Base-by-base conservation (phyloP, 805 yeast species). In the Lachancea nothofagi region DNA sequence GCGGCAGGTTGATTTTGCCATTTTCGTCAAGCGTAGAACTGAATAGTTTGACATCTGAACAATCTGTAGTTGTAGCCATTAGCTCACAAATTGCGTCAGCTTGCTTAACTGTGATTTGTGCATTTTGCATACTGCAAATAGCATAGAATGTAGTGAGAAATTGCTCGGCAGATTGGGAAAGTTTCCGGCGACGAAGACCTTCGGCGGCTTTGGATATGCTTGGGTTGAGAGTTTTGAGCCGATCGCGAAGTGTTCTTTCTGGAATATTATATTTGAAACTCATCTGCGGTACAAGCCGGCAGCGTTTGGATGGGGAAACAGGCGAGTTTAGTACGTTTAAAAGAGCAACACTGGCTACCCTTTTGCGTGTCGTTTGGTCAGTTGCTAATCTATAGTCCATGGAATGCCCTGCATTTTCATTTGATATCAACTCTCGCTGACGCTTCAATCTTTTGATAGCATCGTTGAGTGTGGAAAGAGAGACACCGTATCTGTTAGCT, bases 291-390 rank as follows among this genome's bases (percentile, higher is more conserved):
- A 38, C 33, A 32, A 38, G 23, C 14, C 25, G 19, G 29, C 38
- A 32, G 6, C 33, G 29, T 22, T 38, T 38, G 13, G 42, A 38
- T 7, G 42, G 42, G 13, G 42, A 38, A 19, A 38, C 36, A 4
- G 36, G 33, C 10, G 42, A 32, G 17, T 38, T 38, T 3, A 38
- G 27, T 18, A 38, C 42, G 14, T 38, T 38, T n/a, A 38, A 28
- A 7, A 38, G 37, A 7, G 42, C 42, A 4, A 38, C 42, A 22
- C 37, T 38, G n/a, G 42, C 42, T 7, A 38, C 42, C 21, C 42
- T n/a, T 18, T 38, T 38, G 18, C 37, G 36, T 8, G 38, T 14
- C 4, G n/a, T 12, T 23, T 18, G 31, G 20, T 38, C 37, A 3
- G 42, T 23, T 3, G 42, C 31, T 12, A 28, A 15, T 22, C 31